phyloP scores from a whole-genome alignment of 352 stramenopile species.

The Pythium phragmitis region DNA sequence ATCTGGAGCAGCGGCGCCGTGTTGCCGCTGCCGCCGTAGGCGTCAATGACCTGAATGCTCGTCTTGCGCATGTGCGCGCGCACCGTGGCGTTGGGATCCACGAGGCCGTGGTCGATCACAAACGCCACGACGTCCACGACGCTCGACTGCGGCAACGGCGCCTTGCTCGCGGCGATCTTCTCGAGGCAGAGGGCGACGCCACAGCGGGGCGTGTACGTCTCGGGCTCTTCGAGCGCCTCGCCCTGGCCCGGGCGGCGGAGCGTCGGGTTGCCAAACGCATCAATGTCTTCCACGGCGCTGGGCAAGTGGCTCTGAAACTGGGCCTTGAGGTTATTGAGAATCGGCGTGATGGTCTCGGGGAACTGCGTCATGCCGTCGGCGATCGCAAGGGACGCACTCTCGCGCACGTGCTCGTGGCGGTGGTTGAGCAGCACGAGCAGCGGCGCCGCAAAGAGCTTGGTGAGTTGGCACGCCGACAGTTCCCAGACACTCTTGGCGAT shows the following conservation, averaged over 20 bases:
- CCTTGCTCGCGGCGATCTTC: conserved; percentile 46
- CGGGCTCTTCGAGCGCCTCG: conserved; percentile 55
- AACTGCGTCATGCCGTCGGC: conserved; percentile 82
- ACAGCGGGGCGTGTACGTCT: conserved; percentile 61
- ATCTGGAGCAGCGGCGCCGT: conserved; percentile 65
- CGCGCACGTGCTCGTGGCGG: conserved; percentile 65
- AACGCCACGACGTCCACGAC: conserved; percentile 75
- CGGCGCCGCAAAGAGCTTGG: conserved; percentile 57
- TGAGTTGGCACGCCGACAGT: conserved; percentile 42
- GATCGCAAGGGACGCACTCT: conserved; percentile 73
- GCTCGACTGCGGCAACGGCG: conserved; percentile 51
- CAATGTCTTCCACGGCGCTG: conserved; percentile 51
- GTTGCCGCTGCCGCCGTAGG: conserved; percentile 62
- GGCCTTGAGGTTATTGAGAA: conserved; percentile 67
- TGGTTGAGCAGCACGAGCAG: conserved; percentile 80
- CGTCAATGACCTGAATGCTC: conserved; percentile 74
- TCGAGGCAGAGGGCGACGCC: conserved; percentile 79
- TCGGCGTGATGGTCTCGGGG: conserved; percentile 63
- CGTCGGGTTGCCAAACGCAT: conserved; percentile 74
- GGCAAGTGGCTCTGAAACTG: conserved; percentile 62
- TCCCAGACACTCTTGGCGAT: conserved; percentile 73
- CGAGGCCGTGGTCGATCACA: conserved; percentile 77
- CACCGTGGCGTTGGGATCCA: conserved; percentile 67
- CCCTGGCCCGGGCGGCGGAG: conserved; percentile 55
- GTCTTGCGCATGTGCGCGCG: conserved; percentile 86